Evolutionary conservation across 495 filamentous ascomycete species (phyloP).

Genomic region (Astrothelium subdiscretum): DNA sequence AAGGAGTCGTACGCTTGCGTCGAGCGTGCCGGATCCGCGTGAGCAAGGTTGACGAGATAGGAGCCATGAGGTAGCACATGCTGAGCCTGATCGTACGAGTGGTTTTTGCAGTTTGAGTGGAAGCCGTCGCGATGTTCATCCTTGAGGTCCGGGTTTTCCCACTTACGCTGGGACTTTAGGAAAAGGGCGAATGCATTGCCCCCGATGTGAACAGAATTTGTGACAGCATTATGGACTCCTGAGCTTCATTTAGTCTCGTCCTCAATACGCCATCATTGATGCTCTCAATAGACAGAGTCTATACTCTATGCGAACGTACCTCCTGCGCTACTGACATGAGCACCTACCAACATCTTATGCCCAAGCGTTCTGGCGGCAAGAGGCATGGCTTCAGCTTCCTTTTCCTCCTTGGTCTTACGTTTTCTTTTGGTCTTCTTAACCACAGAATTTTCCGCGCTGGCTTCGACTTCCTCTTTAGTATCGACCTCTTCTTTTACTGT

Average conservation of each 20-base stretch:
- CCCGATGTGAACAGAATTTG: conserved; percentile 51
- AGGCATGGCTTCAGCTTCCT: conserved; percentile 44
- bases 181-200: conserved; percentile 91
- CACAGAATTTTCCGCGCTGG: conserved; percentile 9
- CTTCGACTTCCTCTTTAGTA: background rate
- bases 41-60: conserved; percentile 91
- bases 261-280: background rate
- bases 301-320: conserved; percentile 36
- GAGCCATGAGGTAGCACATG: conserved; percentile 74
- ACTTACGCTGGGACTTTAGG: conserved; percentile 90
- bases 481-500: background rate
- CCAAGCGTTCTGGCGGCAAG: conserved; percentile 55
- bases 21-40: conserved; percentile 64
- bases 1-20: conserved; percentile 81
- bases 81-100: conserved; percentile 58
- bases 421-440: conserved; percentile 29
- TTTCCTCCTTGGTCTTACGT: conserved; percentile 37
- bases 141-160: conserved; percentile 71
- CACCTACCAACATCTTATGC: conserved; percentile 76
- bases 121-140: conserved; percentile 57
- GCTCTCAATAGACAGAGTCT: background rate
- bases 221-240: conserved; percentile 83
- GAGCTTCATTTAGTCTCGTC: background rate
- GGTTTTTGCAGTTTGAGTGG: conserved; percentile 48
- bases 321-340: conserved; percentile 82